Evolutionary conservation across 1,284 basidiomycete genomes (phyloP), one percentile per base, ranked within the genome.

Genomic region (Taiwanofungus camphoratus): DNA sequence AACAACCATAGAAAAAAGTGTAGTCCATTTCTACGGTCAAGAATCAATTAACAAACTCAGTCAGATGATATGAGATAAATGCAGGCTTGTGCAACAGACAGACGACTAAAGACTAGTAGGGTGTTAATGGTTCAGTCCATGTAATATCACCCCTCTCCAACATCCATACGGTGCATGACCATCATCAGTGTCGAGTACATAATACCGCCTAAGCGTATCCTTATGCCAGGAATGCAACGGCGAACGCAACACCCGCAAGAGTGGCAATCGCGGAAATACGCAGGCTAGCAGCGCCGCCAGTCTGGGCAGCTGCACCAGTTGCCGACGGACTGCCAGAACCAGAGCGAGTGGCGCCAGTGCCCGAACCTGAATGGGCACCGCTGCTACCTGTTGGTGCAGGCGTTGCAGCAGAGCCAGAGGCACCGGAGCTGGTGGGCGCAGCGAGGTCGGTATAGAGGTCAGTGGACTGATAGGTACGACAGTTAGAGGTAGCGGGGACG

Each of bases 401-500:
- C 12, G 44, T 27, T 1, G 62, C 49, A n/a, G 53, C 48, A 1
- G 61, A 54, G 19, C 45, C 46, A 2, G 63, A 47, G n/a, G n/a
- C n/a, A 12, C 53, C 54, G 12, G 54, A 46, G 5, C 59, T 63
- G 60, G 63, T 58, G 6, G 67, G 49, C 18, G 64, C 55, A 12
- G 64, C 54, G 41, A 68, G 51, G 9, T 53, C 51, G 6, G 61
- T 54, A 63, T 65, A 88, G 20, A 88, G 66, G 16, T 67, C 70
- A 1, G 73, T 54, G 13, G 77, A 81, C 19, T 67, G 55, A 61
- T 70, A 79, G 1, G 74, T 71, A 20, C 69, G 66, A 59, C 87
- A 91, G 64, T 77, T 77, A 36, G 76, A 79, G 20, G 74, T 76
- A 1, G 77, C 62, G 6, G 87, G 83, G 23, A 80, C 61, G 6